A percentile compares a stretch with the other conserved stretches of the same genome.
These are phyloP conservation scores for Mrakia gelida DNA, from an alignment of 768 basidiomycete genomes.

Conservation along the genomic window DNA sequence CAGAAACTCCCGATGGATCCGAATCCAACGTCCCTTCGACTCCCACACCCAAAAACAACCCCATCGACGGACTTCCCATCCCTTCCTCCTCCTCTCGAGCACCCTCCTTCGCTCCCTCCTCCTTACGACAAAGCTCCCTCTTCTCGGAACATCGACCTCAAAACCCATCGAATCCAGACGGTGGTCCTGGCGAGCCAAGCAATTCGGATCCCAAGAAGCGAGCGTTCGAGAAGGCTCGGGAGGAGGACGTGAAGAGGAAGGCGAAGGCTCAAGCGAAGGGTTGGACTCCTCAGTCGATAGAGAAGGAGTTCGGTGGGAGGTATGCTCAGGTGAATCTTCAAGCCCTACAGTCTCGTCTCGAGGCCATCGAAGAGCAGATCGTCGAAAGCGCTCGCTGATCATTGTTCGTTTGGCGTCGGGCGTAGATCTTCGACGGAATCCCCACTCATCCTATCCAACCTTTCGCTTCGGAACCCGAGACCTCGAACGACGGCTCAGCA, in stretches of 20 bases:
- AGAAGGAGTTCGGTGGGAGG: slow-evolving; percentile 29
- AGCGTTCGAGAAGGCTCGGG: slow-evolving; percentile 19
- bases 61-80: slow-evolving; percentile 7
- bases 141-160: not conserved
- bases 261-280: slow-evolving; percentile 25
- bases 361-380: not conserved
- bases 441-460: slow-evolving; percentile 20
- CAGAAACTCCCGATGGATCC: not conserved
- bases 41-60: not conserved
- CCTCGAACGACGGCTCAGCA: not conserved
- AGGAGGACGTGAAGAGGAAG: slow-evolving; percentile 24
- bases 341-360: not conserved
- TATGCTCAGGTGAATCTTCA: slow-evolving; percentile 27
- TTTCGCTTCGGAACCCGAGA: not conserved
- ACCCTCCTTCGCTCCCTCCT: not conserved
- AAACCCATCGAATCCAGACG: not conserved
- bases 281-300: slow-evolving; percentile 32
- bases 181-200: not conserved
- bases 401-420: not conserved
- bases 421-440: slow-evolving; percentile 31
- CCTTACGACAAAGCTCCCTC: not conserved
- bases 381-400: not conserved
- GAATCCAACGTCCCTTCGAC: not conserved
- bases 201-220: not conserved
- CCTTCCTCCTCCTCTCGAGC: not conserved